These are phyloP conservation scores for Pyronema omphalodes DNA, from an alignment of 495 filamentous ascomycete genomes.

Conservation along the genomic window DNA sequence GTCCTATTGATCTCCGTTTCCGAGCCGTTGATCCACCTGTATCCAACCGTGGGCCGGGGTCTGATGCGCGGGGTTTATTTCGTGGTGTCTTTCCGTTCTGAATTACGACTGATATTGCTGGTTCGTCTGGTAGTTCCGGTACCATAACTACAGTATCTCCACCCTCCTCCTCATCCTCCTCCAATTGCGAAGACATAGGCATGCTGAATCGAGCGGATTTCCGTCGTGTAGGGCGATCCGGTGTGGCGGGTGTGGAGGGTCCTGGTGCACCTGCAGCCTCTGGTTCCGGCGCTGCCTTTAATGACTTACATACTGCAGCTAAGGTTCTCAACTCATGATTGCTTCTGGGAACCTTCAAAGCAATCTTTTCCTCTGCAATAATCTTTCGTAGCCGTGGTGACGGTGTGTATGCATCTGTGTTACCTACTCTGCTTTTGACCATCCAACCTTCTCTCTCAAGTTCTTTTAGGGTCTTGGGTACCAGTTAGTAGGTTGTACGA, in stretches of 20 bases:
- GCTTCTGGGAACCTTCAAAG: constrained; percentile 10
- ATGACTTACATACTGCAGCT: constrained; percentile 9
- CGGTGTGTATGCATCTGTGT: constrained; percentile 8
- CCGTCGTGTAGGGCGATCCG: not conserved
- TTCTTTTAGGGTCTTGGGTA: constrained; percentile 14
- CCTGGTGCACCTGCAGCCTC: not conserved
- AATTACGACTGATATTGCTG: not conserved
- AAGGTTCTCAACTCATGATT: constrained; percentile 24
- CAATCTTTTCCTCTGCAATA: constrained; percentile 16
- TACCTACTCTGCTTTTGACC: not conserved
- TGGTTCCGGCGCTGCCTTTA: constrained; percentile 2
- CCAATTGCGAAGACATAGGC: constrained; percentile 1
- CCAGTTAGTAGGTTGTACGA: not conserved
- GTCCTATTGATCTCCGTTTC: constrained; percentile 9
- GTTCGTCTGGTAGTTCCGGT: not conserved
- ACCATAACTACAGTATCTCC: not conserved
- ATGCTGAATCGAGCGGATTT: constrained; percentile 1
- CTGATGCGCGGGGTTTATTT: constrained; percentile 7
- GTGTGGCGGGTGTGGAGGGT: not conserved
- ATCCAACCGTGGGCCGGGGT: constrained; percentile 12
- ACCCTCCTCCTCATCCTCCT: constrained; percentile 6
- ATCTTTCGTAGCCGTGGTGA: constrained; percentile 10
- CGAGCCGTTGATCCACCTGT: not conserved
- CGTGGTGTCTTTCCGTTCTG: not conserved
- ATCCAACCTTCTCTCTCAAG: constrained; percentile 19